Evolutionary conservation across 2,329 filamentous ascomycete species (phyloP), one percentile per base, ranked within the genome.

Genomic region (Trichoderma koningii): DNA sequence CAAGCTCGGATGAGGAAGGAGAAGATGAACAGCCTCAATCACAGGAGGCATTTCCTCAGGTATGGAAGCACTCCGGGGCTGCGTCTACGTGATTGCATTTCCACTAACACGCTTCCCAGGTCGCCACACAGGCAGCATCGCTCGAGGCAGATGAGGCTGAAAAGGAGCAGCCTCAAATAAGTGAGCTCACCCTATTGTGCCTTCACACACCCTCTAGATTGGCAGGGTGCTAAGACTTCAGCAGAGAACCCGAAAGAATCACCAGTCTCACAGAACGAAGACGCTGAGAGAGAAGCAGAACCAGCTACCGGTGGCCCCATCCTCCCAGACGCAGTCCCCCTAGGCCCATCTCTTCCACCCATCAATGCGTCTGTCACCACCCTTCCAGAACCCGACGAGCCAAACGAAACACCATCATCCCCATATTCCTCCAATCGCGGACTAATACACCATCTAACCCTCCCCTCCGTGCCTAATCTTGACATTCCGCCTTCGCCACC

Each of bases 401-500:
- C 68, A 7, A 30, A 68, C 9, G 70, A 72, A 14, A 70, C 73
- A 47, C 79, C 80, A 1, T 76, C 81, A 3, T 93, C 89, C 1
- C 90, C 64, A 1, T 92, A 92, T 77, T 85, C 88, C 1, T 79
- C 84, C 53, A 84, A 82, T 66, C 87, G 90, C 69, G 81, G 86
- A 30, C 77, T 87, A 23, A 79, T 92, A 17, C 89, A 88, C 70
- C 85, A 89, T 71, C 84, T 94, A 48, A 95, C 91, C 26, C 82
- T 94, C 50, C 91, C 91, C 2, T 81, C 86, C 2, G 77, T 88
- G 4, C 87, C 91, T 1, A 88, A 92, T 76, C 86, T 92, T 71
- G 81, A 87, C 70, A 92, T 95, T 67, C 91, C 91, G 0, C 82
- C 85, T 10, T 92, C 90, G 4, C 91, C 91, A 1, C 87, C 89